Evolutionary conservation across 805 yeast genomes (phyloP), one percentile per base, ranked within the genome.

Genomic region (Saturnispora sanitii): DNA sequence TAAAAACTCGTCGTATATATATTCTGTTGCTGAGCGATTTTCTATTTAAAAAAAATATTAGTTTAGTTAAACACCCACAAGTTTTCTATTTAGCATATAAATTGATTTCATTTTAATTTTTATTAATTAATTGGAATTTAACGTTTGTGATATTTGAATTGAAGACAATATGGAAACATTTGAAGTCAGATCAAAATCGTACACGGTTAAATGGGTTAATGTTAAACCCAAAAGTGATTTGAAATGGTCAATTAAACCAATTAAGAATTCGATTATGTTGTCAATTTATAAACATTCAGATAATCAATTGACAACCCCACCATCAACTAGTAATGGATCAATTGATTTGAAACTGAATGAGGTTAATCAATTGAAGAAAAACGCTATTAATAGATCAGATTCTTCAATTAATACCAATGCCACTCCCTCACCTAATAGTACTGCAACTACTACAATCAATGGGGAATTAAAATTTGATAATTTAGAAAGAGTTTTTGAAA

Each of bases 181-280:
- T 37, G 96, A 90, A 60, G 77, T 92, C 19, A 94, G 88, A 52
- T 79, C 94, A 37, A 82, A 85, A 58, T 82, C 92, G 43, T 90
- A 84, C 54, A 75, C 87, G 46, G 83, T 88, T 53, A 85, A 90
- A 51, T 92, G 97, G 97, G 77, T 88, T 41, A 73, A 77, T 46
- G 82, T 83, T 6, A 81, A 83, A 0, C 81, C 75, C 30, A 72
- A 77, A 44, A 71, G 79, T 23, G 58, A 68, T 16, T 72, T 90
- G 33, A 73, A 73, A 46, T 90, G 92, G 82, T 88, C 82, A 54
- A 70, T 87, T 39, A 80, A 79, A 52, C 96, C 97, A 2, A 58
- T 80, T 46, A 79, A 78, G 54, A 71, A 74, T 49, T 73, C 83
- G 13, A 71, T 81, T 45, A 51, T 56, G 40, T 48, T 61, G 46